Percentiles rank a stretch among this genome's conserved stretches.
Conservation (phyloP, 495 filamentous ascomycete genomes). For the Baudoinia panamericana region DNA sequence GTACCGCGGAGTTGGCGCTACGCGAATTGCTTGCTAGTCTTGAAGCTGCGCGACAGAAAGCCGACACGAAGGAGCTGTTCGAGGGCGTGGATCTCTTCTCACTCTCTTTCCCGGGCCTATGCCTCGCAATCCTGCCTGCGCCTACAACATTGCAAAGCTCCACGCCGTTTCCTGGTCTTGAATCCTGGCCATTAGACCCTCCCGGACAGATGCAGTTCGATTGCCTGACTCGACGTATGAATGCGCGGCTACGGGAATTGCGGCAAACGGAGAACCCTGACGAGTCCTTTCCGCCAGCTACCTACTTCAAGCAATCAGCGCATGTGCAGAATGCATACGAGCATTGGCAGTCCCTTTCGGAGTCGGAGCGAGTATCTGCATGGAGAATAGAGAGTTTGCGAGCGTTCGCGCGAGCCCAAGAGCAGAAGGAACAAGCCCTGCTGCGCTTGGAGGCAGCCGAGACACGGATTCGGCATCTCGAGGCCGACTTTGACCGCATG, state of each 20-base stretch:
- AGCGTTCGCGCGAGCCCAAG: slow-evolving; percentile 52
- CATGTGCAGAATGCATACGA: slow-evolving; percentile 59
- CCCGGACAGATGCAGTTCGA: slow-evolving; percentile 59
- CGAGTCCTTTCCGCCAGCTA: slow-evolving; percentile 26
- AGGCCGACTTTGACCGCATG: slow-evolving; percentile 53
- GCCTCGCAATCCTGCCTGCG: slow-evolving; percentile 62
- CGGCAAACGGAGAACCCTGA: slow-evolving; percentile 46
- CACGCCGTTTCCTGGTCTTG: slow-evolving; percentile 51
- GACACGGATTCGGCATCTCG: slow-evolving; percentile 62
- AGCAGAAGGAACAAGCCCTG: slow-evolving; percentile 49
- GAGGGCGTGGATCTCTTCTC: slow-evolving; percentile 63
- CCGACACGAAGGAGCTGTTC: slow-evolving; percentile 34
- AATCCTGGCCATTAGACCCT: slow-evolving; percentile 61
- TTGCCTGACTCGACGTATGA: slow-evolving; percentile 51
- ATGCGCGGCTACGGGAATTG: slow-evolving; percentile 27
- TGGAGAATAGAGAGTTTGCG: slow-evolving; percentile 74
- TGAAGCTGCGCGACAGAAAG: slow-evolving; percentile 58
- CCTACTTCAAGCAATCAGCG: slow-evolving; percentile 42
- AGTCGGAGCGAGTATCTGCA: slow-evolving; percentile 43
- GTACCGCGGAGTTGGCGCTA: slow-evolving; percentile 72
- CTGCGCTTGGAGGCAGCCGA: slow-evolving; percentile 47
- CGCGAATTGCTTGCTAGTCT: slow-evolving; percentile 66
- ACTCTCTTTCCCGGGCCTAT: slow-evolving; percentile 69
- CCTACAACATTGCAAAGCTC: slow-evolving; percentile 62
- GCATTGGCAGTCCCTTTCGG: slow-evolving; percentile 51